A percentile compares a stretch with the other conserved stretches of the same genome.
Conservation (phyloP, 1,284 basidiomycete genomes). For the Ceratobasidium sp. region DNA sequence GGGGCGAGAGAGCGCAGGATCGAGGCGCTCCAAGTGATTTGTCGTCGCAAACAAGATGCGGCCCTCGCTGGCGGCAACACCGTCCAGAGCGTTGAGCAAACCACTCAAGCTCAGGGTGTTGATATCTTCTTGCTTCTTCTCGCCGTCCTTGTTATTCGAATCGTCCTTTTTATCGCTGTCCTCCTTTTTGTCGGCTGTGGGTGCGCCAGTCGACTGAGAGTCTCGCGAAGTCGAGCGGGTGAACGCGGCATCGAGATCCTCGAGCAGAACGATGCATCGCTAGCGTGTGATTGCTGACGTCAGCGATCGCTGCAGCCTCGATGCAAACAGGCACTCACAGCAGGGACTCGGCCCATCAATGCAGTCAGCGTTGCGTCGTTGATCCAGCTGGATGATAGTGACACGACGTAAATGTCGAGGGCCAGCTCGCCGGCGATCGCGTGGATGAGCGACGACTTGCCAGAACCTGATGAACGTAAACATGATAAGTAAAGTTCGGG, state of each 20-base stretch:
- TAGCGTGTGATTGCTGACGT: constrained; percentile 13
- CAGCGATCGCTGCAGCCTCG: constrained; percentile 2
- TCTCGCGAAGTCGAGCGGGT: constrained; percentile 57
- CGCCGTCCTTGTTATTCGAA: constrained; percentile 45
- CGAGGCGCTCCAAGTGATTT: constrained; percentile 82
- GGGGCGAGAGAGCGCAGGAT: constrained; percentile 82
- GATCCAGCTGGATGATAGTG: constrained; percentile 75
- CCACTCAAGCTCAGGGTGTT: constrained; percentile 83
- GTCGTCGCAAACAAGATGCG: constrained; percentile 85
- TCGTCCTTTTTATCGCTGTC: constrained; percentile 54
- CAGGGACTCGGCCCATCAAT: constrained; percentile 81
- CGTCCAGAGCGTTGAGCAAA: constrained; percentile 82
- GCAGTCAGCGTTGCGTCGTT: constrained; percentile 77
- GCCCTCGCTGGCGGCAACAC: constrained; percentile 84
- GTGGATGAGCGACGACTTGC: constrained; percentile 80
- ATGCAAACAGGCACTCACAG: constrained; percentile 45
- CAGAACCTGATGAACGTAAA: constrained; percentile 62
- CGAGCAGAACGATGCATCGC: constrained; percentile 81
- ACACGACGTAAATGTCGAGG: constrained; percentile 81
- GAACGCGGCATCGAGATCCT: constrained; percentile 85
- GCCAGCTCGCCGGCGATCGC: constrained; percentile 77
- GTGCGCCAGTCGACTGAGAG: constrained; percentile 56
- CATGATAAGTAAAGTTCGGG: constrained; percentile 40
- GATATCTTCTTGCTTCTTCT: constrained; percentile 63
- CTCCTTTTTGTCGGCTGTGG: constrained; percentile 53